These are phyloP conservation scores for Knufia petricola DNA, from an alignment of 2,329 filamentous ascomycete genomes.

Conservation along the genomic window DNA sequence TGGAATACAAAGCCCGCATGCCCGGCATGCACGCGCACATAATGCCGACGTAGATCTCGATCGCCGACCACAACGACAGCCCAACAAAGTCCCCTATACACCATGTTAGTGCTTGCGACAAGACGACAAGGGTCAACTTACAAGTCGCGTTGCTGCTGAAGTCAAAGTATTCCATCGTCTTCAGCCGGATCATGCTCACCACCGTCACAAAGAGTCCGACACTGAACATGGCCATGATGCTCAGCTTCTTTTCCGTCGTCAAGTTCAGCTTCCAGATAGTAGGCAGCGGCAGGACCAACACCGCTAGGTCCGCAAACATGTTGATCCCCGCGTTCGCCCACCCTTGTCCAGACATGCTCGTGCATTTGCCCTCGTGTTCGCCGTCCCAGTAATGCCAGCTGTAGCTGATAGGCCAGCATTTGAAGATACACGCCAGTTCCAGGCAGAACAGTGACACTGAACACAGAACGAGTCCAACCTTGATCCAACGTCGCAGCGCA, in stretches of 20 bases:
- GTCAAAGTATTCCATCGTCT: conserved; percentile 36
- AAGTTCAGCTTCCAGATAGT: conserved; percentile 28
- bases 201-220: conserved; percentile 39
- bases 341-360: conserved; percentile 40
- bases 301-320: conserved; percentile 44
- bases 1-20: conserved; percentile 24
- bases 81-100: conserved; percentile 29
- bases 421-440: conserved; percentile 29
- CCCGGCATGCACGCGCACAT: conserved; percentile 38
- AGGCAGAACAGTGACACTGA: conserved; percentile 32
- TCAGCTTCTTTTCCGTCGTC: not conserved
- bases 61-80: conserved; percentile 33
- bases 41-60: conserved; percentile 36
- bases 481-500: conserved; percentile 21
- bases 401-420: conserved; percentile 30
- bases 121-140: not conserved
- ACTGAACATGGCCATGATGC: conserved; percentile 42
- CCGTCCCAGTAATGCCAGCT: conserved; percentile 47
- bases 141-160: conserved; percentile 25
- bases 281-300: conserved; percentile 43
- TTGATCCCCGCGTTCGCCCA: conserved; percentile 47
- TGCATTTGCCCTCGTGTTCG: conserved; percentile 39
- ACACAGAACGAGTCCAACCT: conserved; percentile 17
- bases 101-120: not conserved
- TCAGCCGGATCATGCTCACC: conserved; percentile 36